phyloP scores from a whole-genome alignment of 345 rosid species.

The Leavenworthia alabamica region DNA sequence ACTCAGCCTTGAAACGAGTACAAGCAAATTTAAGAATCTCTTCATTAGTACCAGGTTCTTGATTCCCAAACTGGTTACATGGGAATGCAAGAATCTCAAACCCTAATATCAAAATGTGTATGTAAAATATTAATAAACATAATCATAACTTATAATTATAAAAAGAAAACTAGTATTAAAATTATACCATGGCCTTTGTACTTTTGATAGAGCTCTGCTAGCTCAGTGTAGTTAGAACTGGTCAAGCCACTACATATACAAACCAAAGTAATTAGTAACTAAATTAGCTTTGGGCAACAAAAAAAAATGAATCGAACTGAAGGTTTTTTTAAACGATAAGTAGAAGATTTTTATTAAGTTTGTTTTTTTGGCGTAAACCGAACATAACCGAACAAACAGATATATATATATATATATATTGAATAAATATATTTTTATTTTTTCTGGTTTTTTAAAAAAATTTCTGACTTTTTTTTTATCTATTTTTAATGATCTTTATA shows the following conservation, averaged over 20 bases:
- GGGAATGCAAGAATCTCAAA: slow-evolving; percentile 89
- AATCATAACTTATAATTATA: neutral
- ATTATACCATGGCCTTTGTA: slow-evolving; percentile 75
- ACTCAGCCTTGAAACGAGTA: slow-evolving; percentile 92
- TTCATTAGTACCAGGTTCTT: slow-evolving; percentile 82
- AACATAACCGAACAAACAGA: no score
- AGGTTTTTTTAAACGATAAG: no score
- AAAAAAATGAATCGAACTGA: no score
- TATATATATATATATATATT: no score
- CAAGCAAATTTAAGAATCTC: slow-evolving; percentile 69
- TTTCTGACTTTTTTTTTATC: no score
- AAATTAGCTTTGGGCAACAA: no score
- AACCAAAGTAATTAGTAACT: neutral
- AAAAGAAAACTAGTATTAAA: neutral
- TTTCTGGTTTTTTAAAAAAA: no score
- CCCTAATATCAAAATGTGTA: slow-evolving; percentile 32
- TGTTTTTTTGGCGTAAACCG: no score
- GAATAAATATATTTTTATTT: no score
- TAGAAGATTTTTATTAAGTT: no score
- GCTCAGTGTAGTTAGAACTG: slow-evolving; percentile 85
- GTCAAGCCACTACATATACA: slow-evolving; percentile 67
- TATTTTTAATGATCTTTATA: no score
- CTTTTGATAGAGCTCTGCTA: slow-evolving; percentile 63
- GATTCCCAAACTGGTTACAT: slow-evolving; percentile 84
- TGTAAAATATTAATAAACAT: neutral